phyloP scores from a whole-genome alignment of 805 yeast genomes.

The Kockiozyma suomiensis region DNA sequence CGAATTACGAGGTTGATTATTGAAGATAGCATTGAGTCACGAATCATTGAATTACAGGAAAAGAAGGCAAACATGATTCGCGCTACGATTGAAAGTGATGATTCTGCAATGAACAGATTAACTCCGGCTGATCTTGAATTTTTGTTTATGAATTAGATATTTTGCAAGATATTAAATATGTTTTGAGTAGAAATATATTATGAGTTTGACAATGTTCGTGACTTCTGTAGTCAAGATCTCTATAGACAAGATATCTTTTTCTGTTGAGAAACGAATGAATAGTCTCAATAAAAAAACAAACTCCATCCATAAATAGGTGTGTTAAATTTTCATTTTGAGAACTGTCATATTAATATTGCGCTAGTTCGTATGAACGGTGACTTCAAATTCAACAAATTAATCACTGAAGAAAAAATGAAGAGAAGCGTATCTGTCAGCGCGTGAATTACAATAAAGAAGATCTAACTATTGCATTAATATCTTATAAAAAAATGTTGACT shows the following conservation, averaged over 20 bases:
- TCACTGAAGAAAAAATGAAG: too few species aligned
- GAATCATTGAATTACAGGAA: conserved; percentile 93
- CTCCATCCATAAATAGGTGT: background rate
- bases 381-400: background rate
- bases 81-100: conserved; percentile 93
- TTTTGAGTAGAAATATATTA: too few species aligned
- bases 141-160: conserved; percentile 54
- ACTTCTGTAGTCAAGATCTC: background rate
- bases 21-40: conserved; percentile 94
- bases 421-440: background rate
- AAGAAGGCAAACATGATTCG: conserved; percentile 98
- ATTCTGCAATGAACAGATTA: conserved; percentile 81
- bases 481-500: too few species aligned
- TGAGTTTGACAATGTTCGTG: too few species aligned
- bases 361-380: background rate
- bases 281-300: background rate
- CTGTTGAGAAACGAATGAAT: background rate
- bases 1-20: conserved; percentile 89
- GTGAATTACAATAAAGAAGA: too few species aligned
- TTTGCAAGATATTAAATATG: background rate
- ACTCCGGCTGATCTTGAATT: conserved; percentile 96
- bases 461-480: too few species aligned
- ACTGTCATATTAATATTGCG: background rate
- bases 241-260: background rate
- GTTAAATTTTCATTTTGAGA: background rate